These are phyloP conservation scores for Xylaria flabelliformis DNA, from an alignment of 495 filamentous ascomycete species.

Conservation along the genomic window DNA sequence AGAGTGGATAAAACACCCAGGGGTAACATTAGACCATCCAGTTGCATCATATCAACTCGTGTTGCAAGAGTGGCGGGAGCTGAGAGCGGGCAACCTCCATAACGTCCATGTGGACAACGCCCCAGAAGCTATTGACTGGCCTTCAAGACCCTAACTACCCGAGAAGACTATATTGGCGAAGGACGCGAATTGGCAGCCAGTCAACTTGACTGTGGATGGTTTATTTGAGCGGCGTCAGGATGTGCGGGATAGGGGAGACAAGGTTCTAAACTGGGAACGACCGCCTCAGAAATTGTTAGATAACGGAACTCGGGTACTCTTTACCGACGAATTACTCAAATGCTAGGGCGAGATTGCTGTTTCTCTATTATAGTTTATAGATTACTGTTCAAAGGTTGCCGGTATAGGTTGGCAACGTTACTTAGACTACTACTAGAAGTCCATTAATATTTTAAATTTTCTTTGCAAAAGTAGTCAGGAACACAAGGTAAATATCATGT, in stretches of 20 bases:
- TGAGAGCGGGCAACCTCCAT: neutral
- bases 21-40: neutral
- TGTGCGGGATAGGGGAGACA: neutral
- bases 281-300: conserved; percentile 11
- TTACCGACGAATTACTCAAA: conserved; percentile 5
- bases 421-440: neutral
- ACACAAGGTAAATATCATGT: neutral
- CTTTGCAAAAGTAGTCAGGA: neutral
- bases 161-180: neutral
- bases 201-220: neutral
- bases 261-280: conserved; percentile 11
- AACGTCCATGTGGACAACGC: neutral
- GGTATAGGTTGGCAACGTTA: neutral
- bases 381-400: neutral
- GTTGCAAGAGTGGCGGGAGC: neutral
- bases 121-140: conserved; percentile 7
- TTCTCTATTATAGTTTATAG: neutral
- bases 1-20: conserved; percentile 8
- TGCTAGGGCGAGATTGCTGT: neutral
- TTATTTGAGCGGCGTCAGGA: neutral
- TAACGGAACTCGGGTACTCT: neutral
- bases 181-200: neutral
- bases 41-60: conserved; percentile 1
- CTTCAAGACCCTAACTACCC: neutral
- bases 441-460: neutral